Percentiles rank a stretch among this genome's conserved stretches.
Conservation (phyloP, 208 protist genomes). For the Crithidia brevicula region DNA sequence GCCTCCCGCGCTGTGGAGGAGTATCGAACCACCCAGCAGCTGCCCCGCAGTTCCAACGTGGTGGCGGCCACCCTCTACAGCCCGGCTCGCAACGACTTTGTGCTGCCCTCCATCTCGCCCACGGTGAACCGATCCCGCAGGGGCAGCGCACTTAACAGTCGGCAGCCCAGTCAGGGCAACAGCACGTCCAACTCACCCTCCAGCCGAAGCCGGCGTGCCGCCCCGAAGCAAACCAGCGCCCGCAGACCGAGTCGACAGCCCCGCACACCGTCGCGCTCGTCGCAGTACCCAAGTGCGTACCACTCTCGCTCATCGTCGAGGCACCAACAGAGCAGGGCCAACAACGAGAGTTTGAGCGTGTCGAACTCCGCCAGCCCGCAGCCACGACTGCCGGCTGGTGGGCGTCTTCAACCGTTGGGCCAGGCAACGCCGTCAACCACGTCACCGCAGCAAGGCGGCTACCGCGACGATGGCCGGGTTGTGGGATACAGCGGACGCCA, state of each 20-base stretch:
- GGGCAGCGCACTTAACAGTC: constrained; percentile 8
- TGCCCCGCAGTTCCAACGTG: neutral
- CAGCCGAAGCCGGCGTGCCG: neutral
- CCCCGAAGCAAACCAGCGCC: neutral
- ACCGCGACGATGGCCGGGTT: constrained; percentile 11
- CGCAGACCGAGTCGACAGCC: neutral
- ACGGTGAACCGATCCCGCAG: neutral
- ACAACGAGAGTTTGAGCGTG: neutral
- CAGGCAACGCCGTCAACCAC: neutral
- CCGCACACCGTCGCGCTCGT: neutral
- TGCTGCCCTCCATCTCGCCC: constrained; percentile 17
- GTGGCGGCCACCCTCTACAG: constrained; percentile 7
- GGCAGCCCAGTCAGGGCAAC: constrained; percentile 1
- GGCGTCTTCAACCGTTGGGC: constrained; percentile 10
- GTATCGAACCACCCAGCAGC: constrained; percentile 19
- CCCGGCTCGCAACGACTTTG: neutral
- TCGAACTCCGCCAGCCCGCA: neutral
- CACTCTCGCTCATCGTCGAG: neutral
- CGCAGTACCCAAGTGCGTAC: neutral
- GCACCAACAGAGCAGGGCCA: neutral
- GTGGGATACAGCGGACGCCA: no score
- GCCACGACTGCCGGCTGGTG: neutral
- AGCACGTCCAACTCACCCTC: constrained; percentile 12
- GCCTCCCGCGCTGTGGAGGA: constrained; percentile 19
- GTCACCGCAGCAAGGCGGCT: neutral